phyloP scores from a whole-genome alignment of 2,329 filamentous ascomycete genomes.

The Pseudocercospora ulei region DNA sequence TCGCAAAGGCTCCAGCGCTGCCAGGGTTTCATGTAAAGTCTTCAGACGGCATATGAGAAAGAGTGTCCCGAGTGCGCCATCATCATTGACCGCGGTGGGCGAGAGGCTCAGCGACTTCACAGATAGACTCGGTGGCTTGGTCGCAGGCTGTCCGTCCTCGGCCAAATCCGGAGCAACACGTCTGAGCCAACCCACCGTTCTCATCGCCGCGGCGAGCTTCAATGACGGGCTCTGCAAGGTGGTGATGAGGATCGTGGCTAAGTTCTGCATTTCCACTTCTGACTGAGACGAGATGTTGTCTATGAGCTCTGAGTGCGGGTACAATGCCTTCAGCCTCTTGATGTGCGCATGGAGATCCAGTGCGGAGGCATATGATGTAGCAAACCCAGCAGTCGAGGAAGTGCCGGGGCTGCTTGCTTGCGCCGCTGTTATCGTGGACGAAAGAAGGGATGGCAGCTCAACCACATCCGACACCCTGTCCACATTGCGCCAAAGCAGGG shows the following conservation, averaged over 20 bases:
- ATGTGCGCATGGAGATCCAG: conserved; percentile 92
- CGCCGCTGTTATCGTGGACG: conserved; percentile 61
- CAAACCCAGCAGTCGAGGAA: conserved; percentile 40
- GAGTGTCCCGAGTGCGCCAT: conserved; percentile 67
- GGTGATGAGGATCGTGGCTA: conserved; percentile 73
- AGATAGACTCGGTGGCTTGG: conserved; percentile 26
- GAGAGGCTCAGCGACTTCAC: conserved; percentile 28
- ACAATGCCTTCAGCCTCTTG: conserved; percentile 69
- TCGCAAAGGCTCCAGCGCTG: conserved; percentile 72
- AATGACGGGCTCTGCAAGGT: conserved; percentile 67
- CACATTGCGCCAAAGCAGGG: conserved; percentile 74
- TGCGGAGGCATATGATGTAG: conserved; percentile 68
- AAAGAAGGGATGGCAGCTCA: conserved; percentile 75
- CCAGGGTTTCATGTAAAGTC: conserved; percentile 68
- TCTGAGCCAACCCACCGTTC: conserved; percentile 83
- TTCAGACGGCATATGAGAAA: conserved; percentile 80
- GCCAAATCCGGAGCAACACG: conserved; percentile 75
- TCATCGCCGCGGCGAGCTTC: conserved; percentile 80
- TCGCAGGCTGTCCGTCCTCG: conserved; percentile 17
- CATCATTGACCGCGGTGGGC: conserved; percentile 28
- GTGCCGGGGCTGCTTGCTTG: conserved; percentile 38
- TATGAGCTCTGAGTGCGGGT: conserved; percentile 68
- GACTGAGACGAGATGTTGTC: conserved; percentile 64
- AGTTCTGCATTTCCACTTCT: conserved; percentile 75
- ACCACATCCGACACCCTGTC: conserved; percentile 84